Conservation (phyloP, 768 basidiomycete genomes). For the Trametes maxima region DNA sequence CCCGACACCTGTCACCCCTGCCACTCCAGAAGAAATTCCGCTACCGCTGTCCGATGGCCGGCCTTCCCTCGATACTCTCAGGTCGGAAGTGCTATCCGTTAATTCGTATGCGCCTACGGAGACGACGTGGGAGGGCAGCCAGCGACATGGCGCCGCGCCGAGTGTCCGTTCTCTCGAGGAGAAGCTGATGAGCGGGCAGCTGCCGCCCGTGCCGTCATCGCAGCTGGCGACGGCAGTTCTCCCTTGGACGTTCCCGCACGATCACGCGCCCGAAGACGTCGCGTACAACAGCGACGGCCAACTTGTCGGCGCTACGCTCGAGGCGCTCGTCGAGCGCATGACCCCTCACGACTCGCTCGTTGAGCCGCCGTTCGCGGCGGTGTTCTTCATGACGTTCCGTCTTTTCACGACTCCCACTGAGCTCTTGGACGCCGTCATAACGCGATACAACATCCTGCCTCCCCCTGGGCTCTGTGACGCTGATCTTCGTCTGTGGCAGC, state of each 20-base stretch:
- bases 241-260: conserved; percentile 65
- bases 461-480: conserved; percentile 58
- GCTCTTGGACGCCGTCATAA: conserved; percentile 75
- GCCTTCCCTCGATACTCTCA: conserved; percentile 35
- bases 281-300: conserved; percentile 89
- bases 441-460: conserved; percentile 81
- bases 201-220: conserved; percentile 41
- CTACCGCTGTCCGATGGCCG: conserved; percentile 34
- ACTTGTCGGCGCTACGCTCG: conserved; percentile 88
- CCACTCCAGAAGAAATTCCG: conserved; percentile 36
- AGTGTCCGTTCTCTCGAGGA: conserved; percentile 45
- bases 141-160: conserved; percentile 32
- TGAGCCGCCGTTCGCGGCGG: conserved; percentile 81
- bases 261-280: conserved; percentile 83
- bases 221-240: conserved; percentile 41
- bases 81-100: conserved; percentile 52
- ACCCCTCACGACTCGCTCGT: conserved; percentile 92
- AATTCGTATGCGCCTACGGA: conserved; percentile 48
- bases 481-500: conserved; percentile 76
- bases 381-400: conserved; percentile 96
- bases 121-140: conserved; percentile 61
- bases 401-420: conserved; percentile 81
- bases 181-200: conserved; percentile 54
- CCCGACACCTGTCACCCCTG: conserved; percentile 2
- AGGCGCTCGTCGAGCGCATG: conserved; percentile 94